phyloP scores from a whole-genome alignment of 2,329 filamentous ascomycete species.

The Cercospora janseana region DNA sequence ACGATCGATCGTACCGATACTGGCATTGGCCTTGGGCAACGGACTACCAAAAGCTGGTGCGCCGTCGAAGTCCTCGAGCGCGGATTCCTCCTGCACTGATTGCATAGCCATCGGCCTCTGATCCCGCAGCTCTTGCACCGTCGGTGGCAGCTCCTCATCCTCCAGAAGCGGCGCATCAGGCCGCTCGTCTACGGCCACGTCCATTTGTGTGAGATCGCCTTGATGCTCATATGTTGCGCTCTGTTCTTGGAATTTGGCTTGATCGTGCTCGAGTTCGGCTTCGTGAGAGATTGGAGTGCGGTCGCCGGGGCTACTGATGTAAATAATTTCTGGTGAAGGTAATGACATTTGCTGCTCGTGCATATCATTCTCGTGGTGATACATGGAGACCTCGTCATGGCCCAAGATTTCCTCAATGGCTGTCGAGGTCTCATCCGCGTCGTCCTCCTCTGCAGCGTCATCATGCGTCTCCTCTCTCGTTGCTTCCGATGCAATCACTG shows the following conservation, averaged over 20 bases:
- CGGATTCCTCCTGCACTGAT: constrained; percentile 17
- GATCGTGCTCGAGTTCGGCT: constrained; percentile 16
- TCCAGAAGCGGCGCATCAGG: constrained; percentile 43
- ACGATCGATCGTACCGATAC: constrained; percentile 29
- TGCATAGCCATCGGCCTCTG: constrained; percentile 15
- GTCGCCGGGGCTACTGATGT: constrained; percentile 20
- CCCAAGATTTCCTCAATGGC: constrained; percentile 14
- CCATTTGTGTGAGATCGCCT: constrained; percentile 46
- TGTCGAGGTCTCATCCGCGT: constrained; percentile 13
- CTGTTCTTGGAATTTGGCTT: constrained; percentile 13
- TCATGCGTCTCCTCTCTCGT: constrained; percentile 3
- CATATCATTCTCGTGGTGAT: constrained; percentile 28
- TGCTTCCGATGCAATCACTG: constrained; percentile 14
- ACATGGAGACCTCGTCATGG: constrained; percentile 30
- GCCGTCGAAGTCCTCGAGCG: constrained; percentile 23
- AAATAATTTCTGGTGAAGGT: constrained; percentile 12
- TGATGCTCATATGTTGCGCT: constrained; percentile 46
- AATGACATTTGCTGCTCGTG: constrained; percentile 27
- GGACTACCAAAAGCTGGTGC: constrained; percentile 19
- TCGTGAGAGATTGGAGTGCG: constrained; percentile 17
- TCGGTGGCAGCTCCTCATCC: constrained; percentile 39
- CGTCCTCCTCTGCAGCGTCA: constrained; percentile 18
- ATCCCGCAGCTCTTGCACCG: constrained; percentile 19
- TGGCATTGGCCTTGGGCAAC: constrained; percentile 19
- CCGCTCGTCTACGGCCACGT: constrained; percentile 48